Percentiles rank a stretch among this genome's conserved stretches.
Conservation (phyloP, 2,329 filamentous ascomycete genomes). For the Colletotrichum spaethianum region DNA sequence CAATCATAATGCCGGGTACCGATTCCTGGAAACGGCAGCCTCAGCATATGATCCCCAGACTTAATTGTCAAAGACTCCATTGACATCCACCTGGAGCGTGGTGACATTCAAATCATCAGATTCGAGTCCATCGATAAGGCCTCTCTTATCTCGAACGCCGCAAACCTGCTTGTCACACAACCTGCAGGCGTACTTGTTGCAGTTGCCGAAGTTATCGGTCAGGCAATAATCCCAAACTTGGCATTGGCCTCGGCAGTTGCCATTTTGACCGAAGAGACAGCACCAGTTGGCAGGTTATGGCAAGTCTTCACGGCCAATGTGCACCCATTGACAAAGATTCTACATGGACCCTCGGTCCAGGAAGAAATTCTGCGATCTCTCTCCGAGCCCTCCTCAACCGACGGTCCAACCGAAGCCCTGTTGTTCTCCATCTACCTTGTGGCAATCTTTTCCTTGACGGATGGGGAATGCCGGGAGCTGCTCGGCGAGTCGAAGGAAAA, state of each 20-base stretch:
- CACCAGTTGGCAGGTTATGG: slow-evolving; percentile 71
- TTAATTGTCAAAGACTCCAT: neutral
- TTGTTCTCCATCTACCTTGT: slow-evolving; percentile 74
- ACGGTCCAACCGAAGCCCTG: slow-evolving; percentile 68
- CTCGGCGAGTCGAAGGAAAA: slow-evolving; percentile 64
- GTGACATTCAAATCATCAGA: neutral
- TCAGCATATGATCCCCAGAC: no score
- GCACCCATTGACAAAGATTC: slow-evolving; percentile 79
- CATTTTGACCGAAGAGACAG: neutral
- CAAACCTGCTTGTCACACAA: neutral
- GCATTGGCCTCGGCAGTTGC: slow-evolving; percentile 4
- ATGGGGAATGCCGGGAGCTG: slow-evolving; percentile 67
- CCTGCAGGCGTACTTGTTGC: neutral
- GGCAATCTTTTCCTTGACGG: slow-evolving; percentile 70
- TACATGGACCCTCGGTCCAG: slow-evolving; percentile 80
- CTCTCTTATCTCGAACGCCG: neutral
- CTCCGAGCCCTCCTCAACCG: neutral
- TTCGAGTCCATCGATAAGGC: neutral
- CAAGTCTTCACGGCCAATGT: slow-evolving; percentile 81
- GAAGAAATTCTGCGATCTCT: slow-evolving; percentile 16
- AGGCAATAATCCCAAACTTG: neutral
- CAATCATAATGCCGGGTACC: no score
- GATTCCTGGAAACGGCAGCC: no score
- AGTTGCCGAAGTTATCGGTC: slow-evolving; percentile 1
- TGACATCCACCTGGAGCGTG: neutral